Evolutionary conservation across 345 rosid species (phyloP), one percentile per base, ranked within the genome.

Genomic region (Gossypium longicalyx): DNA sequence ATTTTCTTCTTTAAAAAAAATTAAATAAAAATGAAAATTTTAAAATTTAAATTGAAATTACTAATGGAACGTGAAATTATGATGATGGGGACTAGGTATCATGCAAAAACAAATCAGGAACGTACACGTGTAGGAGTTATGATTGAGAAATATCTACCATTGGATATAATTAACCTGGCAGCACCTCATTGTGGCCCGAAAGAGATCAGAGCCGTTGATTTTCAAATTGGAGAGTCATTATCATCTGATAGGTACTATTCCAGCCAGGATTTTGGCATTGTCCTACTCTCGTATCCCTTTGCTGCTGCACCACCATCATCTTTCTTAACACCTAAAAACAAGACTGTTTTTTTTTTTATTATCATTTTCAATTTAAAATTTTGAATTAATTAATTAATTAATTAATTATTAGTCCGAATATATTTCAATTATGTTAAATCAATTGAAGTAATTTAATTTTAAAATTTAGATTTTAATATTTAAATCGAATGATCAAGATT

Each of bases 141-240:
- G 74, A 76, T 74, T 49, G 61, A 75, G 17, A 10, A 77, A 52
- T 11, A 60, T 54, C 72, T 20, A 71, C 78, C 86, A 20, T 52
- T 77, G n/a, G 78, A 70, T 81, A 13, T 41, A 49, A 47, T 44
- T 54, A 64, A 44, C 23, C 27, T 70, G 25, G 44, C 9, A 64
- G 20, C 12, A 51, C 25, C 22, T 41, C 48, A 8, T 13, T 25
- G 19, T 12, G 22, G 3, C 10, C 6, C 53, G 67, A 43, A 49
- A 45, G n/a, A 53, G 61, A 88, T 89, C 86, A 23, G 2, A 69
- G 85, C 89, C 92, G 72, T 78, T 74, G 72, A 67, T 83, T 85
- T 59, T 82, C 76, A 82, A 88, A 78, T 22, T 60, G 51, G 69
- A 72, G 12, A 59, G 91, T 86, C 84, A 16, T 77, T 75, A 52